These are phyloP conservation scores for Globisporangium radiosum DNA, from an alignment of 352 stramenopile genomes.

Conservation along the genomic window DNA sequence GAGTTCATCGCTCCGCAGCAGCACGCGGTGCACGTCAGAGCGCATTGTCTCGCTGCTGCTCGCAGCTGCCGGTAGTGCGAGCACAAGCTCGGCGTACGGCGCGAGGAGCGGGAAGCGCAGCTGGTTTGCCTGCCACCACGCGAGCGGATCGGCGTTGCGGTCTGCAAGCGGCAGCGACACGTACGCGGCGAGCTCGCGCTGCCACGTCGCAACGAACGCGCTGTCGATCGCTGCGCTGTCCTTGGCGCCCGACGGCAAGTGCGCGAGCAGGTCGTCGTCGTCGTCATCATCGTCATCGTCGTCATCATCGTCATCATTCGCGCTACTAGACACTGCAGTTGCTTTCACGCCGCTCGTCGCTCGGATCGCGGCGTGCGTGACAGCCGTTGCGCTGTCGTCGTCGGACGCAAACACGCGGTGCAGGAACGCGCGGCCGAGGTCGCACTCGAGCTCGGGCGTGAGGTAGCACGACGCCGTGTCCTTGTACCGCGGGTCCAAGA, in stretches of 20 bases:
- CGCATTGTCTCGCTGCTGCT: slow-evolving; percentile 52
- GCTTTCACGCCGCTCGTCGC: slow-evolving; percentile 12
- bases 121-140: slow-evolving; percentile 78
- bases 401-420: slow-evolving; percentile 43
- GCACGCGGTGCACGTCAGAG: slow-evolving; percentile 40
- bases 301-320: slow-evolving; percentile 9
- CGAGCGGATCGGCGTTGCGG: slow-evolving; percentile 64
- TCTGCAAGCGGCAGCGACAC: slow-evolving; percentile 64
- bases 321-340: background rate
- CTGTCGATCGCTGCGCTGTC: slow-evolving; percentile 32
- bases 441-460: slow-evolving; percentile 40
- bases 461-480: slow-evolving; percentile 77
- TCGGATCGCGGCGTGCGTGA: slow-evolving; percentile 17
- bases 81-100: slow-evolving; percentile 66
- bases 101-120: slow-evolving; percentile 72
- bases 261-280: slow-evolving; percentile 63
- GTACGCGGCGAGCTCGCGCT: slow-evolving; percentile 70
- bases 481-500: slow-evolving; percentile 80
- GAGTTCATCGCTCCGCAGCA: slow-evolving; percentile 49
- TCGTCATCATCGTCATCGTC: slow-evolving; percentile 61
- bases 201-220: slow-evolving; percentile 59
- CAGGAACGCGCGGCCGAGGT: slow-evolving; percentile 47
- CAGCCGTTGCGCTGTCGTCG: slow-evolving; percentile 14
- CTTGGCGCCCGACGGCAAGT: slow-evolving; percentile 54
- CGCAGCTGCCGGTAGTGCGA: slow-evolving; percentile 57